Base-by-base conservation (phyloP, 2,329 filamentous ascomycete species). In the Alternaria gansuensis region DNA sequence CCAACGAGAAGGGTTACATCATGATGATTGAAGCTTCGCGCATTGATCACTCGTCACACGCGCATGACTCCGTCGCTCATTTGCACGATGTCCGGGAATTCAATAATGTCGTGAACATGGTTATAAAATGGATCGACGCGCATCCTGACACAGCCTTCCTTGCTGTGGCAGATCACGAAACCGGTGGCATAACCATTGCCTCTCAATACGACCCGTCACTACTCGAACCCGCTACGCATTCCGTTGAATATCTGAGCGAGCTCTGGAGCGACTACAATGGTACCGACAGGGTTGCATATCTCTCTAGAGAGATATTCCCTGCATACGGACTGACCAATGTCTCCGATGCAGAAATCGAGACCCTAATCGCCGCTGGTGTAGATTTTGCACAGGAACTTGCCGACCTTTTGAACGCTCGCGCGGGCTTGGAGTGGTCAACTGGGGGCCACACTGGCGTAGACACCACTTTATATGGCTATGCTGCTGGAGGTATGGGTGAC, bases 111-210 rank as follows among this genome's bases (percentile, higher is more conserved):
- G 74, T 80, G 60, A 68, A 69, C 4, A 75, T 70, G 40, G 75
- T 79, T 43, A 71, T 69, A n/a, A 60, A 74, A 17, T 80, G 78
- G 77, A 78, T 80, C 55, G 77, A 80, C 58, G 63, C 67, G 24
- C 76, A 80, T 57, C 71, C 74, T 2, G 70, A 76, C 45, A 80
- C 78, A 1, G 66, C 76, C 45, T 71, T 80, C 60, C 70, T 80
- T 50, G 76, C 75, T 11, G 78, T 77, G 13, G 78, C 79, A 0
- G 78, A 81, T 60, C 77, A 80, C 59, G 78, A 80, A 59, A 77
- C 72, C 24, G 79, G 78, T 29, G 79, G 78, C 11, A 63, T 80
- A 41, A 78, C 78, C 0, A 68, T 79, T 10, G 74, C 75, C 31
- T 77, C 77, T 48, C 21, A 24, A 10, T 79, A 72, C 62, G 71